Evolutionary conservation across 495 filamentous ascomycete genomes (phyloP), one percentile per base, ranked within the genome.

Genomic region (Elaphomyces granulatus): DNA sequence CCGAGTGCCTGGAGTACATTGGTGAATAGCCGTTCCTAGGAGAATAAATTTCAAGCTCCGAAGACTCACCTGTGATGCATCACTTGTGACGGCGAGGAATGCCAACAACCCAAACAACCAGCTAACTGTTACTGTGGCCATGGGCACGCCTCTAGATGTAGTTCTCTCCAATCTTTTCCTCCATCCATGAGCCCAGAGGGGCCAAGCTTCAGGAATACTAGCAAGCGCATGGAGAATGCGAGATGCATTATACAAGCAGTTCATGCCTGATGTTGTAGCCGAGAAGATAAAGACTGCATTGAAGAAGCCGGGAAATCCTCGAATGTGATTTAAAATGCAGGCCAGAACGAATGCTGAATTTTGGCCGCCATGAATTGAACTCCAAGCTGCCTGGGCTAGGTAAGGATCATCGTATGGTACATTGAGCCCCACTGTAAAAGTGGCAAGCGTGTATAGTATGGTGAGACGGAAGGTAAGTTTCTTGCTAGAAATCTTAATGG

Each of bases 211-310:
- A 0, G 41, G 49, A 16, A 58, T 54, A 18, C 37, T 49, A 20
- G 67, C 67, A 20, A 71, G 45, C 1, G 67, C 63, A 40, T 71
- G 64, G 8, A 71, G 45, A 9, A 68, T 47, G 14, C 67, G 47
- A 1, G 63, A 65, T 14, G 61, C 58, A 10, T 66, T 56, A 44
- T 68, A 71, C 38, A 69, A 48, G 1, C 57, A 52, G 37, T 68
- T 69, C 41, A 69, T 60, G 10, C 54, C 66, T 20, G 59, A 61
- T 8, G 64, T 65, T 18, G 61, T 60, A 0, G 64, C 58, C 0
- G 67, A 67, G 44, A 71, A 66, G 12, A 64, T 56, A 34, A 68
- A 69, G 15, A 71, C 53, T 14, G 54, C 66, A 36, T 69, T 71
- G 54, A 71, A 66, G 32, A 71, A 57, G 28, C 58, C 53, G 2